Conservation (phyloP, 345 rosid species). For the Hibiscus syriacus region DNA sequence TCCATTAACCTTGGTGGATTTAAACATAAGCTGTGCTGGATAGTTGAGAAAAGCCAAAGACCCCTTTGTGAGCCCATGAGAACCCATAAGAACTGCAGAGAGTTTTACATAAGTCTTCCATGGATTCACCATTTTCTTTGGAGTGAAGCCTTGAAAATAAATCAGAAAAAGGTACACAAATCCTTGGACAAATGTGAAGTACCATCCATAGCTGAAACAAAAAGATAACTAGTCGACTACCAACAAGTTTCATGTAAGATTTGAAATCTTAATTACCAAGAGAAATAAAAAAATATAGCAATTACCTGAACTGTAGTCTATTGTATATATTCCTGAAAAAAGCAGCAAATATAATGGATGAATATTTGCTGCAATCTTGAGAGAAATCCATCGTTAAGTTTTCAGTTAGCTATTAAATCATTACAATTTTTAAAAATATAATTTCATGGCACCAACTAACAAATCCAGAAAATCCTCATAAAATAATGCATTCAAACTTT, state of each 20-base stretch:
- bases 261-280: constrained; percentile 10
- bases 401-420: no score
- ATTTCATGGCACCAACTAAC: neutral
- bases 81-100: constrained; percentile 94
- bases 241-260: neutral
- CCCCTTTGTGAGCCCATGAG: constrained; percentile 92
- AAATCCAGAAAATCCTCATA: no score
- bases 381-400: no score
- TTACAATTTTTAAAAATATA: no score
- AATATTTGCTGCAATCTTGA: no score
- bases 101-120: constrained; percentile 92
- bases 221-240: no score
- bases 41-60: constrained; percentile 94
- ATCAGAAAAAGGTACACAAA: constrained; percentile 81
- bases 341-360: neutral
- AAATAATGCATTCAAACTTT: neutral
- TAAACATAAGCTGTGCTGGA: constrained; percentile 97
- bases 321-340: constrained; percentile 92
- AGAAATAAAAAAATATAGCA: neutral
- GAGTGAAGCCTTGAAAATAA: constrained; percentile 85
- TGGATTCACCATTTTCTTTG: constrained; percentile 88
- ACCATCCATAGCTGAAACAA: constrained; percentile 88
- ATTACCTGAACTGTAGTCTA: constrained; percentile 81
- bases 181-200: constrained; percentile 96
- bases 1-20: constrained; percentile 76